Percentiles rank a stretch among this genome's conserved stretches.
phyloP scores from a whole-genome alignment of 371 early-diverging fungal genomes.

The Dichotomocladium elegans region DNA sequence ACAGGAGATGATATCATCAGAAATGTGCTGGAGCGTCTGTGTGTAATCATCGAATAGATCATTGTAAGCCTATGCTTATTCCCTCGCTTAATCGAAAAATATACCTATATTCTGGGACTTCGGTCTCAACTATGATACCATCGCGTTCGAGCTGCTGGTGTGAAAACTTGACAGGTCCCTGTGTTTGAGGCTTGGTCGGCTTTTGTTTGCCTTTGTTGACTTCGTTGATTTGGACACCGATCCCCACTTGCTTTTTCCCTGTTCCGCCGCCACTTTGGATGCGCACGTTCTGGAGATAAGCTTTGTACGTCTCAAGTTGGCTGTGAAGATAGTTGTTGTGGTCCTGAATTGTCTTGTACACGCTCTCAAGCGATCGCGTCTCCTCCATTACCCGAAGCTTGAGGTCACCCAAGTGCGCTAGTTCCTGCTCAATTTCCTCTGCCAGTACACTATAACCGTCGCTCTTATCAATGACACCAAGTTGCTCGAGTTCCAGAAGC shows the following conservation, averaged over 20 bases:
- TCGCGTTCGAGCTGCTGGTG: constrained; percentile 85
- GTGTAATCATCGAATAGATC: not conserved
- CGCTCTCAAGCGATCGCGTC: constrained; percentile 65
- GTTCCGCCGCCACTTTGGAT: constrained; percentile 18
- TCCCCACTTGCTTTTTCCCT: constrained; percentile 42
- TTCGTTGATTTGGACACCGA: constrained; percentile 42
- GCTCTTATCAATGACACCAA: constrained; percentile 56
- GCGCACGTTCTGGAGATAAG: constrained; percentile 88
- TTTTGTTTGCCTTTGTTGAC: constrained; percentile 21
- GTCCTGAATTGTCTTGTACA: constrained; percentile 87
- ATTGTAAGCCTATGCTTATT: not conserved
- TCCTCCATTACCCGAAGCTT: constrained; percentile 81
- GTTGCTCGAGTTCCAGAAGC: constrained; percentile 76
- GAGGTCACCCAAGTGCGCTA: constrained; percentile 82
- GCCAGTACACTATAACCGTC: constrained; percentile 77
- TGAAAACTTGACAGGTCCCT: constrained; percentile 72
- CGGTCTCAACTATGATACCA: constrained; percentile 85
- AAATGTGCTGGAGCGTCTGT: constrained; percentile 75
- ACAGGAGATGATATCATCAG: constrained; percentile 82
- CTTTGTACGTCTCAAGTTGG: constrained; percentile 89
- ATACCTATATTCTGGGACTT: constrained; percentile 82
- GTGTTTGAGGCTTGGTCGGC: constrained; percentile 34
- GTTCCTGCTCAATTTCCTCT: constrained; percentile 80
- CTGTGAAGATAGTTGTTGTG: constrained; percentile 86
- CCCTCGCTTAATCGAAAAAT: not conserved